These are phyloP conservation scores for Yamadazyma songkhlaensis DNA, from an alignment of 1,139 yeast genomes.

Conservation along the genomic window DNA sequence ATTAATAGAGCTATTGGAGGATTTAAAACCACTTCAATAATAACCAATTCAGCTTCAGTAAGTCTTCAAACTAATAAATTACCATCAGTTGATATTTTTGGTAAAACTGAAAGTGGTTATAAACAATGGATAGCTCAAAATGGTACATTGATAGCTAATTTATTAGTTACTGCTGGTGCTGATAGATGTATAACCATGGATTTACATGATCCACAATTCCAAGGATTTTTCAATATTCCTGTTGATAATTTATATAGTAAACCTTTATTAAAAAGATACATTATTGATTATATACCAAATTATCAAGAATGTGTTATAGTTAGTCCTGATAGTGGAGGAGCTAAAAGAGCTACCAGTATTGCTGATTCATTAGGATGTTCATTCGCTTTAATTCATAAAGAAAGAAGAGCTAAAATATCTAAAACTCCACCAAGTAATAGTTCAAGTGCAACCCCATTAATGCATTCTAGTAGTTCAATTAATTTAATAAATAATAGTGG, in stretches of 20 bases:
- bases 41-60: conserved; percentile 30
- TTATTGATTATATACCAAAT: conserved; percentile 67
- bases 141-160: conserved; percentile 87
- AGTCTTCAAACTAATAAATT: conserved; percentile 14
- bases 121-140: conserved; percentile 96
- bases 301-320: conserved; percentile 82
- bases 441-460: conserved; percentile 8
- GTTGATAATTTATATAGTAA: conserved; percentile 88
- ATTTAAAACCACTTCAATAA: conserved; percentile 24
- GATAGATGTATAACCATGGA: conserved; percentile 98
- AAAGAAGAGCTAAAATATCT: conserved; percentile 60
- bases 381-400: conserved; percentile 95
- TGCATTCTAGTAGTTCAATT: conserved; percentile 8
- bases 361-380: conserved; percentile 89
- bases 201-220: conserved; percentile 92
- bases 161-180: conserved; percentile 91
- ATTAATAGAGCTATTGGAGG: conserved; percentile 4
- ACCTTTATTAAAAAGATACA: conserved; percentile 80
- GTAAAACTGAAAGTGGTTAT: conserved; percentile 61
- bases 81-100: conserved; percentile 35
- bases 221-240: conserved; percentile 89
- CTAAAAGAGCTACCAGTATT: conserved; percentile 89
- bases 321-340: conserved; percentile 97
- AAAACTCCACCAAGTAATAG: conserved; percentile 27
- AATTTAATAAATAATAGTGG: conserved; percentile 12